These are phyloP conservation scores for Daldinia concentrica DNA, from an alignment of 495 filamentous ascomycete species.

Conservation along the genomic window DNA sequence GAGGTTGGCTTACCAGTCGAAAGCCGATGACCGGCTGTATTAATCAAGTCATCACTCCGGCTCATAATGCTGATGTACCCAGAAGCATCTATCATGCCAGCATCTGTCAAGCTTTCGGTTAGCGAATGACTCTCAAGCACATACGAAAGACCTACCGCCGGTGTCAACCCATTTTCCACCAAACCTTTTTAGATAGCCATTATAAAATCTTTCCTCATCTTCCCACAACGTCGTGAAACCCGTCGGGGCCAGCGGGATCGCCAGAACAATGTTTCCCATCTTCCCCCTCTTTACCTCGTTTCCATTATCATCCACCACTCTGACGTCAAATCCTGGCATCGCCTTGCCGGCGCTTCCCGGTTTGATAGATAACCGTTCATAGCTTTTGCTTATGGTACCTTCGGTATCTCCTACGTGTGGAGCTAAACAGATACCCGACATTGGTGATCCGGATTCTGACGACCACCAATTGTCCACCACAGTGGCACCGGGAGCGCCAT, in stretches of 20 bases:
- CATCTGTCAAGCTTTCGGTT: slow-evolving; percentile 60
- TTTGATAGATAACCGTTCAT: slow-evolving; percentile 62
- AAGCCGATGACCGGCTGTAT: slow-evolving; percentile 92
- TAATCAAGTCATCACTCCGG: slow-evolving; percentile 90
- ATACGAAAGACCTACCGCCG: slow-evolving; percentile 55
- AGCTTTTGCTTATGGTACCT: slow-evolving; percentile 31
- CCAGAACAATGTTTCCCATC: slow-evolving; percentile 95
- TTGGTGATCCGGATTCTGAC: slow-evolving; percentile 89
- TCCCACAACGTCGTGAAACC: slow-evolving; percentile 86
- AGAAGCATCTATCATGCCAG: slow-evolving; percentile 82
- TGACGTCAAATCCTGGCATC: slow-evolving; percentile 89
- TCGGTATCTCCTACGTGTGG: slow-evolving; percentile 60
- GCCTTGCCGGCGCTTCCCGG: slow-evolving; percentile 89
- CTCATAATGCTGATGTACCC: slow-evolving; percentile 90
- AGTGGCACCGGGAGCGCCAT: slow-evolving; percentile 68
- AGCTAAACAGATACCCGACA: slow-evolving; percentile 79
- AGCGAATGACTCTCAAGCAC: slow-evolving; percentile 5
- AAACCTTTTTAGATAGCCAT: slow-evolving; percentile 82
- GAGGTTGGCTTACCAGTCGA: slow-evolving; percentile 72
- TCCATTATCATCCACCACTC: slow-evolving; percentile 82
- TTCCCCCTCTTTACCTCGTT: slow-evolving; percentile 68
- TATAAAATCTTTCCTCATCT: slow-evolving; percentile 85
- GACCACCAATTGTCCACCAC: slow-evolving; percentile 98
- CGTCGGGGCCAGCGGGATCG: slow-evolving; percentile 81
- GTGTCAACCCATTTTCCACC: slow-evolving; percentile 85